A percentile compares a stretch with the other conserved stretches of the same genome.
Evolutionary conservation across 768 basidiomycete genomes (phyloP).

Genomic region (Auriscalpium orientale): DNA sequence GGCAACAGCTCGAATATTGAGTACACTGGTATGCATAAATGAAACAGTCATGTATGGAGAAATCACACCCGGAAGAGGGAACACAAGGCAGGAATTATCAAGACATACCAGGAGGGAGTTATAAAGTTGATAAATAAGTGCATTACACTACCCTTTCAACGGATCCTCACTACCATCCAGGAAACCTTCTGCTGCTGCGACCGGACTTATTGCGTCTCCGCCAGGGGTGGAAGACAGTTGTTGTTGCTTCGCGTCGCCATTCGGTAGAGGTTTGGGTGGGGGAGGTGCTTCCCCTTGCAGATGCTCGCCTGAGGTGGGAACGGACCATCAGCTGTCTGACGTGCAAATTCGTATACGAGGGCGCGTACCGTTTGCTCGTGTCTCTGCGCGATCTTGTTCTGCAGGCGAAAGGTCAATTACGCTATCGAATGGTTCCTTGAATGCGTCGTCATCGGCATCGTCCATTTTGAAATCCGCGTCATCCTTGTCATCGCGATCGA

Average conservation of each 20-base stretch:
- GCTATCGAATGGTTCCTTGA: conserved; percentile 15
- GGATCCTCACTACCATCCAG: conserved; percentile 61
- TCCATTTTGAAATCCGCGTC: conserved; percentile 16
- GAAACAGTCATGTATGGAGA: background rate
- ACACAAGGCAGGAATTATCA: conserved; percentile 7
- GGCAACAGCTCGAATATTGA: background rate
- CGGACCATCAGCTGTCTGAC: conserved; percentile 6
- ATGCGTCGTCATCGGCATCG: conserved; percentile 21
- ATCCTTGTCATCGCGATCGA: conserved; percentile 42
- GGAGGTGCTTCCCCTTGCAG: conserved; percentile 40
- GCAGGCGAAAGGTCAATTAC: conserved; percentile 27
- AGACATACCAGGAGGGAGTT: conserved; percentile 9
- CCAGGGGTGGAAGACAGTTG: conserved; percentile 45
- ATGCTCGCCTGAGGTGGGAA: conserved; percentile 3
- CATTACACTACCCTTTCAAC: conserved; percentile 29
- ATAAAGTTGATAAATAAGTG: background rate
- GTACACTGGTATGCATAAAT: conserved; percentile 14
- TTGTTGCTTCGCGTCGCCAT: conserved; percentile 38
- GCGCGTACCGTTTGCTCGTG: conserved; percentile 13
- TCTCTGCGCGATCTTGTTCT: conserved; percentile 21
- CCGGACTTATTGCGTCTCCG: conserved; percentile 48
- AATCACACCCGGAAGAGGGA: background rate
- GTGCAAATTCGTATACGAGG: conserved; percentile 24
- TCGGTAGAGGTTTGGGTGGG: conserved; percentile 35
- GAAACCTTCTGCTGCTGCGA: conserved; percentile 55